phyloP scores from a whole-genome alignment of 2,329 filamentous ascomycete species.

The Phyllachora maydis region DNA sequence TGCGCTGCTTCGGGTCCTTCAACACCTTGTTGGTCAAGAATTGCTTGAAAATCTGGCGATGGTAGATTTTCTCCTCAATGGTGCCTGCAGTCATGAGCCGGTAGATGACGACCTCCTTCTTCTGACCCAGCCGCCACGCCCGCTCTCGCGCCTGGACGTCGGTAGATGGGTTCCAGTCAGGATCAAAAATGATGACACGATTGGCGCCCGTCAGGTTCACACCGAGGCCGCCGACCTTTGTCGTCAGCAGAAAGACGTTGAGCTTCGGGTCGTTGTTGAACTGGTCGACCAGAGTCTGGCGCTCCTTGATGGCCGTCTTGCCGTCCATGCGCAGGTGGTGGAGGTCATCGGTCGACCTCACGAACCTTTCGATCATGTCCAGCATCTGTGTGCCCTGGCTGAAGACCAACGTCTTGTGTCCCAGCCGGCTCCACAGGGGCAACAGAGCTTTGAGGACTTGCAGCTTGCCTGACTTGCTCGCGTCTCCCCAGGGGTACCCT shows the following conservation, averaged over 20 bases:
- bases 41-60: slow-evolving; percentile 96
- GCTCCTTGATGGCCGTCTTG: slow-evolving; percentile 65
- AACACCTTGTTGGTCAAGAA: slow-evolving; percentile 94
- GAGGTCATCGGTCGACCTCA: slow-evolving; percentile 44
- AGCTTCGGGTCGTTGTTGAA: slow-evolving; percentile 71
- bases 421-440: slow-evolving; percentile 71
- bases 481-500: slow-evolving; percentile 58
- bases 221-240: slow-evolving; percentile 83
- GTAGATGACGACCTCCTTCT: slow-evolving; percentile 87
- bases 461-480: slow-evolving; percentile 80
- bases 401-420: slow-evolving; percentile 85
- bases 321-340: slow-evolving; percentile 86
- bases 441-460: slow-evolving; percentile 78
- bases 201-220: slow-evolving; percentile 90
- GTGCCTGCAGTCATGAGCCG: slow-evolving; percentile 95
- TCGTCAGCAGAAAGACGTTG: slow-evolving; percentile 83
- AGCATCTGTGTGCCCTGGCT: slow-evolving; percentile 91
- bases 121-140: slow-evolving; percentile 90
- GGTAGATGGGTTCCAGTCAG: slow-evolving; percentile 96
- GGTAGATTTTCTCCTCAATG: slow-evolving; percentile 98
- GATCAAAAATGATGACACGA: slow-evolving; percentile 93
- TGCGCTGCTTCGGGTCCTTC: slow-evolving; percentile 80
- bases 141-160: slow-evolving; percentile 89
- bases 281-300: slow-evolving; percentile 77
- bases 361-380: slow-evolving; percentile 73